Evolutionary conservation across 2,329 filamentous ascomycete genomes (phyloP).

Genomic region (Epichloe coenophiala): DNA sequence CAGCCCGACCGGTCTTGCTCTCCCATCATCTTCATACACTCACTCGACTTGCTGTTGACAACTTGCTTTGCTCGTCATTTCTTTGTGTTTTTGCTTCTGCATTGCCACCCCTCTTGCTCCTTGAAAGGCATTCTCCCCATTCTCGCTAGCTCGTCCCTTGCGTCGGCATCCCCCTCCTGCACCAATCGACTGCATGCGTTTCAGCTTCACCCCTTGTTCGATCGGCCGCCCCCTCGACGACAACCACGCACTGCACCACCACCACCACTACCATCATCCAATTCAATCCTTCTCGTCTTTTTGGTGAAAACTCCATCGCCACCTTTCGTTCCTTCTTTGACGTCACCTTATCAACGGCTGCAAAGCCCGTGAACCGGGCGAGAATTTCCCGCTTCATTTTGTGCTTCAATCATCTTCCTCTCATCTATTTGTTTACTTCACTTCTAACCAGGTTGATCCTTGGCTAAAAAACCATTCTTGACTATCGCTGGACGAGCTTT

Average conservation of each 20-base stretch:
- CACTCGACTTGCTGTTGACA: background rate
- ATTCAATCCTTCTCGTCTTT: background rate
- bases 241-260: background rate
- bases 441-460: conserved; percentile 41
- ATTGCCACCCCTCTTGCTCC: background rate
- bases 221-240: background rate
- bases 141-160: background rate
- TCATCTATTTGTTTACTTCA: conserved; percentile 8
- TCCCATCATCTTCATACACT: conserved; percentile 2
- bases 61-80: background rate
- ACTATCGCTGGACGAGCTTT: conserved; percentile 5
- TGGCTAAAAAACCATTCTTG: conserved; percentile 22
- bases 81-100: background rate
- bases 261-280: background rate
- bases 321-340: background rate
- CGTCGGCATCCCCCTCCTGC: background rate
- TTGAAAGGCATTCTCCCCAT: background rate
- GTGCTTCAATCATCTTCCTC: conserved; percentile 6
- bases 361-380: background rate
- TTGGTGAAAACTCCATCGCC: background rate
- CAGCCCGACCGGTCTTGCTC: background rate
- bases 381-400: background rate
- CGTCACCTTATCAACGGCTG: background rate
- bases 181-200: conserved; percentile 3
- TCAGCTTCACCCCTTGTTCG: conserved; percentile 2